Base-by-base conservation (phyloP, 2,329 filamentous ascomycete species). In the Calonectria hawksworthii region DNA sequence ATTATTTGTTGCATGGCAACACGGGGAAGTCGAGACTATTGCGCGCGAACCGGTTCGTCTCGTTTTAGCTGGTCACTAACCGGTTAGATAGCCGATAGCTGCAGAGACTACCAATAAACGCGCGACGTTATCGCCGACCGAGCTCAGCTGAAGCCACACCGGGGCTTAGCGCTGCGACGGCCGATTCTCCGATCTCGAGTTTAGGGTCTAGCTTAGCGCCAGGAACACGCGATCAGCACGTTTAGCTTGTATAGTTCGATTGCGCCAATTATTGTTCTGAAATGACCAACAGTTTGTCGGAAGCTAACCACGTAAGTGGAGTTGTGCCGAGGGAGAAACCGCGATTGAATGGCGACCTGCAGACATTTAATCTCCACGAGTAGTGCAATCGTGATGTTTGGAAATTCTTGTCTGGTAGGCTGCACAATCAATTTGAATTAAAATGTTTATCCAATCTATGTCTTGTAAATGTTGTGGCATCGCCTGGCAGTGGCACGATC, bases 91-190 rank as follows among this genome's bases (percentile, higher is more conserved):
- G 14, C 18, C 4, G 34, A 23, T 28, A 41, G 56, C 56, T 41
- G 6, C n/a, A 5, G 2, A 41, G 36, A 7, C 5, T 16, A 34
- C 56, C 56, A 63, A 63, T 63, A 26, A 21, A 18, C 16, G 16
- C 1, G 28, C 23, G 23, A 16, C 56, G 10, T 30, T 63, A 28
- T 63, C 26, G 11, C 11, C 14, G 3, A 26, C 56, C 56, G 5
- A 28, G 56, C 34, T 28, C 56, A 63, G 56, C 56, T 63, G 56
- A 63, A 63, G 56, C 56, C 56, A 63, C 56, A 28, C 38, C 34
- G 13, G 16, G 10, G 11, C 26, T 36, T 41, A 63, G 56, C 56
- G 56, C 21, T 14, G n/a, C 23, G 36, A 41, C 34, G 56, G 56
- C 13, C 16, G 9, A 26, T 41, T 38, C 34, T 41, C 26, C 23